Base-by-base conservation (phyloP, 2,329 filamentous ascomycete genomes). In the Fusarium papillatum region DNA sequence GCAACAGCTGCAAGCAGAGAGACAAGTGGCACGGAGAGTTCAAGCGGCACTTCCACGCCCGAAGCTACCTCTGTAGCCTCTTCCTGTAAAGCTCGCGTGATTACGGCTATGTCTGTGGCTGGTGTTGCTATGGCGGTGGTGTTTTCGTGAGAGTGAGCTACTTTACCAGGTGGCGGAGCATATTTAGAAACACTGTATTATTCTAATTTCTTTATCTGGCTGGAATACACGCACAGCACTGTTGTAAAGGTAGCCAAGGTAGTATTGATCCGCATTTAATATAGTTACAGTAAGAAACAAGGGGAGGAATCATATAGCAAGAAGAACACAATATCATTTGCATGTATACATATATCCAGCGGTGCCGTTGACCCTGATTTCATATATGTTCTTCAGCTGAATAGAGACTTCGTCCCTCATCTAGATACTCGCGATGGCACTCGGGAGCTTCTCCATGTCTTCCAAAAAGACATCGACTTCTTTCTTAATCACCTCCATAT, bases 391-490 rank as follows among this genome's bases (percentile, higher is more conserved):
- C 11, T 8, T 55, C 10, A n/a, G 7, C 41, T 22, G 7, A 7
- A 13, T 7, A 11, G 17, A 39, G 5, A n/a, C 38, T 3, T 13
- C 24, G 2, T 17, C 24, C 10, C 16, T 7, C 34, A n/a, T 11
- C 10, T 66, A 62, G 3, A 74, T 43, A 14, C 34, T 69, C 19
- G 26, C 22, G 29, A 79, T 75, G 3, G 59, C 24, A n/a, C 26
- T 39, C 31, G 77, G 73, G 2, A 79, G 39, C 1, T 60, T 53
- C 1, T 70, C 64, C 77, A 79, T 79, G 1, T 67, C 68, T 19
- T 76, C 68, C 34, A 79, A 38, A 16, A 74, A 79, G 5, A 57
- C 48, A 4, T 67, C 71, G 31, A 79, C 75, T 22, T 79, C 77
- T 13, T 5, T n/a, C 26, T 62, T 69, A 2, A 75, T 53, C 24